Conservation (phyloP, 495 filamentous ascomycete species). For the Talaromyces stipitatus region DNA sequence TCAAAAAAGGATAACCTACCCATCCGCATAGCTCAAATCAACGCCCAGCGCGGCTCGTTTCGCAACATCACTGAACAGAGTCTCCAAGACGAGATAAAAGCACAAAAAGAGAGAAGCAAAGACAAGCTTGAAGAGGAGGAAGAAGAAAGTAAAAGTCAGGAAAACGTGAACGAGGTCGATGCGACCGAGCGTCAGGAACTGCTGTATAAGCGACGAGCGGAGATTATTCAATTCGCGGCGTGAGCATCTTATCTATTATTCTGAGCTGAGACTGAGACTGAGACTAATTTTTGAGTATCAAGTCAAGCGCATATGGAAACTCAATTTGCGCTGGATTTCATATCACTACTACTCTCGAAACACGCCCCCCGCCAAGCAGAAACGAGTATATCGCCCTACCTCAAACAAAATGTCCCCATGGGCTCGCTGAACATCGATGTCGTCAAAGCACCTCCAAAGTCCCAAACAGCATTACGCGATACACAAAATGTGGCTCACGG, state of each 20-base stretch:
- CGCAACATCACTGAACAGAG: slow-evolving; percentile 57
- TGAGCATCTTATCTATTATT: slow-evolving; percentile 8
- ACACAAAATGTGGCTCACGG: slow-evolving; percentile 56
- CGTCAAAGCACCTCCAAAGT: slow-evolving; percentile 47
- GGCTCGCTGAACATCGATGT: slow-evolving; percentile 72
- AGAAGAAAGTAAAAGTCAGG: slow-evolving; percentile 27
- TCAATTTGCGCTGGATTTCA: slow-evolving; percentile 64
- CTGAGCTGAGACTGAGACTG: not conserved
- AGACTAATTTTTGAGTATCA: not conserved
- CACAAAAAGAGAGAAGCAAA: slow-evolving; percentile 29
- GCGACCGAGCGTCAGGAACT: slow-evolving; percentile 32
- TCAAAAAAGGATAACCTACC: slow-evolving; percentile 53
- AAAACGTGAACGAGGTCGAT: slow-evolving; percentile 22
- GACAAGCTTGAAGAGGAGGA: slow-evolving; percentile 25
- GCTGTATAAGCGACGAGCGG: slow-evolving; percentile 35
- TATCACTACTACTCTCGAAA: slow-evolving; percentile 79
- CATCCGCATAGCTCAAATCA: slow-evolving; percentile 69
- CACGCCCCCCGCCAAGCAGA: slow-evolving; percentile 60
- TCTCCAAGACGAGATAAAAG: slow-evolving; percentile 51
- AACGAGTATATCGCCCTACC: slow-evolving; percentile 55
- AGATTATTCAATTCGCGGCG: slow-evolving; percentile 38
- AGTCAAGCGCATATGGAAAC: slow-evolving; percentile 61
- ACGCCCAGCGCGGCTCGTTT: slow-evolving; percentile 66
- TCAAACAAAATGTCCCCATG: slow-evolving; percentile 61
- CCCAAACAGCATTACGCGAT: slow-evolving; percentile 45